Conservation (phyloP, 2,329 filamentous ascomycete species). For the Aspergillus ustus region DNA sequence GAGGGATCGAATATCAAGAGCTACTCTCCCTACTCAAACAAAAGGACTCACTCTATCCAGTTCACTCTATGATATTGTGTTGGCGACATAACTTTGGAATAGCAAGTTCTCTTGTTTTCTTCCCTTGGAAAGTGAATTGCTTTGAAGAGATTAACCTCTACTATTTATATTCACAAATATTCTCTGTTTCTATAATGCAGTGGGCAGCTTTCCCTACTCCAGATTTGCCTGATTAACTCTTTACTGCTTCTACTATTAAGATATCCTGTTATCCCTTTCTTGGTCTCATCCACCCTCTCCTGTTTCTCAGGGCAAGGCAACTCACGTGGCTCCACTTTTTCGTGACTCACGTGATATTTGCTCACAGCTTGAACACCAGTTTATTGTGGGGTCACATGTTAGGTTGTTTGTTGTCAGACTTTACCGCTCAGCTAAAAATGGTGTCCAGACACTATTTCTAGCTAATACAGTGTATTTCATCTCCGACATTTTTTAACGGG, state of each 20-base stretch:
- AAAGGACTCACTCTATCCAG: neutral
- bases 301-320: slow-evolving; percentile 9
- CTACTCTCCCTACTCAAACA: neutral
- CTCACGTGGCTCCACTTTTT: slow-evolving; percentile 3
- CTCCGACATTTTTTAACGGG: no score
- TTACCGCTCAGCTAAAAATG: no score
- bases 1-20: neutral
- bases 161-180: neutral
- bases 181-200: neutral
- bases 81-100: neutral
- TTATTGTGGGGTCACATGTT: no score
- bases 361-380: neutral
- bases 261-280: neutral
- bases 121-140: neutral
- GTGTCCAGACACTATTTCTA: no score
- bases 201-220: neutral
- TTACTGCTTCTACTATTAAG: neutral
- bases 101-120: neutral
- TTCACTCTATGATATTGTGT: neutral
- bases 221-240: neutral
- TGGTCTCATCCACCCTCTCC: neutral
- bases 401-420: no score
- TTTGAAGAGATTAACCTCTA: neutral
- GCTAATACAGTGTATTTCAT: no score
- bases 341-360: slow-evolving; percentile 11